These are phyloP conservation scores for Candida gigantensis DNA, from an alignment of 1,139 yeast species.

Conservation along the genomic window DNA sequence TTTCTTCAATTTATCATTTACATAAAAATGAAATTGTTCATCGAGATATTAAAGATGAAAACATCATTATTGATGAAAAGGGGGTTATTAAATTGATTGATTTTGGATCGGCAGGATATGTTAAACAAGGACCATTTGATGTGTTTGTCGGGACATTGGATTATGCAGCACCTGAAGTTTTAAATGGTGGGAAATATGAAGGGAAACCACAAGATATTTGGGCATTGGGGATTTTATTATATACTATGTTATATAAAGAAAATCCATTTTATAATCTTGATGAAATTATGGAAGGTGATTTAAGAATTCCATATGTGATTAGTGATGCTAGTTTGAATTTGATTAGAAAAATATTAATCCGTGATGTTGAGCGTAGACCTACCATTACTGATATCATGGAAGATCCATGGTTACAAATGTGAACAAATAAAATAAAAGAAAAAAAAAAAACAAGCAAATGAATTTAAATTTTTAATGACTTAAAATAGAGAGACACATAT, in stretches of 20 bases:
- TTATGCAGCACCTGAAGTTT: conserved; percentile 95
- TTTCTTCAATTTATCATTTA: conserved; percentile 73
- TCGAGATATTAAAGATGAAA: conserved; percentile 94
- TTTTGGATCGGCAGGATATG: conserved; percentile 93
- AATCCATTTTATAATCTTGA: conserved; percentile 95
- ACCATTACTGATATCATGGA: conserved; percentile 66
- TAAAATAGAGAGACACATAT: too few species aligned
- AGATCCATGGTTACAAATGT: conserved; percentile 62
- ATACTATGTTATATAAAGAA: conserved; percentile 89
- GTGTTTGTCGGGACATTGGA: conserved; percentile 97
- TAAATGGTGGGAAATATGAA: conserved; percentile 82
- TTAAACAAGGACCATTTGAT: conserved; percentile 90
- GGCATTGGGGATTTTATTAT: conserved; percentile 90
- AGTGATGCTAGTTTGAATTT: conserved; percentile 61
- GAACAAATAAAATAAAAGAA: background rate
- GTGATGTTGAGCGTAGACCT: conserved; percentile 68
- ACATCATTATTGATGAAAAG: conserved; percentile 79
- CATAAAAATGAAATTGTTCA: conserved; percentile 89
- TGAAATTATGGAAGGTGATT: conserved; percentile 88
- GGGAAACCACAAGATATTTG: conserved; percentile 96
- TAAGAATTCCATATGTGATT: conserved; percentile 64
- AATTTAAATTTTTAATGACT: too few species aligned
- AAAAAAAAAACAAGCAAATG: background rate
- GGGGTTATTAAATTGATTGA: conserved; percentile 84
- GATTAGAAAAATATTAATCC: conserved; percentile 62